These are phyloP conservation scores for Ophiostoma triangulosporum DNA, from an alignment of 2,329 filamentous ascomycete genomes.

Conservation along the genomic window DNA sequence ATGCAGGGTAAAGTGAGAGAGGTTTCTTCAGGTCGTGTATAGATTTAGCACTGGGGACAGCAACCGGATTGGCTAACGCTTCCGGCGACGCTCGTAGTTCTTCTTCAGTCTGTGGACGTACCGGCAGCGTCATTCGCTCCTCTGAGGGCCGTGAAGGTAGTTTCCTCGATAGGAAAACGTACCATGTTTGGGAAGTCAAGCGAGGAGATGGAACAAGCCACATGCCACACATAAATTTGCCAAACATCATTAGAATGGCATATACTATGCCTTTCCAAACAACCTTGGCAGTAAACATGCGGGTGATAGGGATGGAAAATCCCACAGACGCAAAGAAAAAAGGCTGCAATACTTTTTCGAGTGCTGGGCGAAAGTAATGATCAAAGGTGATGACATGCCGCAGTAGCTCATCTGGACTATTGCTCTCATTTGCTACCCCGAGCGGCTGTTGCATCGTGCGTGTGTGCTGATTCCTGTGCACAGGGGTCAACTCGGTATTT, in stretches of 20 bases:
- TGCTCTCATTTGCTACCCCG: neutral
- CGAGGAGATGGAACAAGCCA: slow-evolving; percentile 25
- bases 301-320: slow-evolving; percentile 61
- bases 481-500: neutral
- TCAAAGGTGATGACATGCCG: slow-evolving; percentile 21
- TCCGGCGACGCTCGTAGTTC: neutral
- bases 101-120: neutral
- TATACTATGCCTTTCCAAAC: slow-evolving; percentile 67
- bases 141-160: too few relatives aligned
- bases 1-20: slow-evolving; percentile 51
- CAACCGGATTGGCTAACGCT: neutral
- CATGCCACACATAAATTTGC: slow-evolving; percentile 45
- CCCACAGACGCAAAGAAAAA: slow-evolving; percentile 67
- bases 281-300: slow-evolving; percentile 49
- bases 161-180: too few relatives aligned
- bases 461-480: neutral
- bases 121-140: too few relatives aligned
- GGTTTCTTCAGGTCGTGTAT: slow-evolving; percentile 28
- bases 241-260: slow-evolving; percentile 52
- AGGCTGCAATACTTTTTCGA: slow-evolving; percentile 46
- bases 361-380: slow-evolving; percentile 25
- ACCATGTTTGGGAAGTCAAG: neutral
- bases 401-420: neutral
- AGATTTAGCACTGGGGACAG: neutral
- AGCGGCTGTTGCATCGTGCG: neutral